A percentile compares a stretch with the other conserved stretches of the same genome.
Evolutionary conservation across 176 grass and related monocot genomes (phyloP).

Genomic region (Miscanthus lutarioriparius): DNA sequence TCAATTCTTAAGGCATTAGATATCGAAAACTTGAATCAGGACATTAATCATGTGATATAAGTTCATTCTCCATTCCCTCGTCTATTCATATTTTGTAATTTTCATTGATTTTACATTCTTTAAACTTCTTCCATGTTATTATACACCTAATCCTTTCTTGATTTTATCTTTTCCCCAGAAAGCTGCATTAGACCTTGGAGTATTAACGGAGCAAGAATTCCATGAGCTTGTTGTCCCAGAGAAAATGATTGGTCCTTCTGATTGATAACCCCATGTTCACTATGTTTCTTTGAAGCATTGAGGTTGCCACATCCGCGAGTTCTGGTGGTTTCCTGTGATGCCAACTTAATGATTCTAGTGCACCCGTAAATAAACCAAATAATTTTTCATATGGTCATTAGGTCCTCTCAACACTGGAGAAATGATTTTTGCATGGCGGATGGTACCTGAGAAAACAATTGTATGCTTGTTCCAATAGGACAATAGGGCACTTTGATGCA

Average conservation of each 20-base stretch:
- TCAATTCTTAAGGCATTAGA: not conserved
- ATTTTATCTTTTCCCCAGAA: conserved; percentile 49
- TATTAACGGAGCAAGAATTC: conserved; percentile 77
- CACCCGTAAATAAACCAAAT: conserved; percentile 41
- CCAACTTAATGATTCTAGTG: not conserved
- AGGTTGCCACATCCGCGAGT: not conserved
- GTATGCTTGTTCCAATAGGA: conserved; percentile 11
- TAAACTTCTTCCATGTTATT: not conserved
- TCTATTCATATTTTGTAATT: not conserved
- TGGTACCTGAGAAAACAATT: conserved; percentile 15
- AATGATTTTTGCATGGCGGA: conserved; percentile 34
- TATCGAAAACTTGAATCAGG: not conserved
- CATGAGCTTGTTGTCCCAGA: conserved; percentile 80
- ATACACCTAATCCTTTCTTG: not conserved
- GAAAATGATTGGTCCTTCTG: conserved; percentile 85
- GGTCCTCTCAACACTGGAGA: conserved; percentile 22
- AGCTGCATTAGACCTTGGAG: conserved; percentile 71
- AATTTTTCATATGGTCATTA: not conserved
- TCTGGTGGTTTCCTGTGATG: not conserved
- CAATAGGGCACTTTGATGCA: conserved; percentile 9
- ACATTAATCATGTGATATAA: not conserved
- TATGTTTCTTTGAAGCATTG: conserved; percentile 29
- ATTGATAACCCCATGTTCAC: conserved; percentile 34
- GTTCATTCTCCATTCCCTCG: not conserved
- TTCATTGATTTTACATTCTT: not conserved